Conservation (phyloP, 2,329 filamentous ascomycete genomes). For the Diplodia seriata region DNA sequence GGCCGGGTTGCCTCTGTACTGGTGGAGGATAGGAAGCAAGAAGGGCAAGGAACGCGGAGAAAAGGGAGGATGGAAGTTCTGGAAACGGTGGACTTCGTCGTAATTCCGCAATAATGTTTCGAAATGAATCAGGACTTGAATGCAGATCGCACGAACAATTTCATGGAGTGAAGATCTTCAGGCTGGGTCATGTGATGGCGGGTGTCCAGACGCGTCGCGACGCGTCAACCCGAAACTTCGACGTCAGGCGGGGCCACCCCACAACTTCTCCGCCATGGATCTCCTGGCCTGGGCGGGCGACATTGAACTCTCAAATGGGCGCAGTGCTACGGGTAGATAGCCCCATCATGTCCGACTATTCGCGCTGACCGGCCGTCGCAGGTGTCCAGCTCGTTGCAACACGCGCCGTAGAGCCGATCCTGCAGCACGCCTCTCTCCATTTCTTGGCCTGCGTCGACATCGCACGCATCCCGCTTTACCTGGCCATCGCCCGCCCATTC, state of each 20-base stretch:
- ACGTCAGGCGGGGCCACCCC: neutral
- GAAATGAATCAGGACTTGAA: conserved; percentile 15
- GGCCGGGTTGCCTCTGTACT: conserved; percentile 85
- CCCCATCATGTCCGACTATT: fast-evolving
- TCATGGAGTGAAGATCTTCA: neutral
- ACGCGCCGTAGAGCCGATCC: conserved; percentile 36
- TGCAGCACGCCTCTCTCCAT: conserved; percentile 37
- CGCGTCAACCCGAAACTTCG: conserved; percentile 27
- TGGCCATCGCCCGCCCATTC: conserved; percentile 47
- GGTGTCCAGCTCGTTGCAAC: conserved; percentile 42
- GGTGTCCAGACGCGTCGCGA: conserved; percentile 14
- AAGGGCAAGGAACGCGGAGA: conserved; percentile 26
- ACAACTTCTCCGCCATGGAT: conserved; percentile 34
- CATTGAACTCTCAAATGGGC: conserved; percentile 42
- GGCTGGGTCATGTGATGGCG: conserved; percentile 16
- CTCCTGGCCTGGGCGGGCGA: conserved; percentile 48
- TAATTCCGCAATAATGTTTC: neutral
- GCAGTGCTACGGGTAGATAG: conserved; percentile 39
- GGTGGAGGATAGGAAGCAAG: conserved; percentile 72
- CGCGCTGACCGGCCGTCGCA: conserved; percentile 31
- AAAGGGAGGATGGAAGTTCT: conserved; percentile 31
- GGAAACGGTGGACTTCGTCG: conserved; percentile 25
- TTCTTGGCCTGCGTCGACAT: conserved; percentile 52
- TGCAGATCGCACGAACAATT: conserved; percentile 12
- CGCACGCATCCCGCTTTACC: conserved; percentile 49